These are phyloP conservation scores for Chaetothyriales sp. DNA, from an alignment of 2,329 filamentous ascomycete species.

Conservation along the genomic window DNA sequence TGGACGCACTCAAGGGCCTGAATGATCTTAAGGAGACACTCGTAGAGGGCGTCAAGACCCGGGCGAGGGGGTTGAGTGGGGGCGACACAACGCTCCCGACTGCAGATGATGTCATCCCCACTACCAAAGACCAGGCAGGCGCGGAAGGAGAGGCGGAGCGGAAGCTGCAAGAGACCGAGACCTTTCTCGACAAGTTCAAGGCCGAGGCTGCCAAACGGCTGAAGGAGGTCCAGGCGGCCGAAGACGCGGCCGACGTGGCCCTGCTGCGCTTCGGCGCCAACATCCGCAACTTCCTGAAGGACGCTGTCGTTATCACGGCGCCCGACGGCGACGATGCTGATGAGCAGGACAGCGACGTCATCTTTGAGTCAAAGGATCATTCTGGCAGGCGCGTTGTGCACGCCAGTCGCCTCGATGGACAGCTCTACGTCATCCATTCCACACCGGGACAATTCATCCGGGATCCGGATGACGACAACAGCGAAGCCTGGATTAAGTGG, in stretches of 20 bases:
- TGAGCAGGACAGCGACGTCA: conserved; percentile 43
- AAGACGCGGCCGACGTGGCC: conserved; percentile 92
- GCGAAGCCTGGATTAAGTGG: conserved; percentile 57
- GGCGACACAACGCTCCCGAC: conserved; percentile 15
- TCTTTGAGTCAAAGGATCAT: conserved; percentile 90
- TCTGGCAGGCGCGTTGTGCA: conserved; percentile 88
- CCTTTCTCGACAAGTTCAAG: conserved; percentile 63
- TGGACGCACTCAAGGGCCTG: conserved; percentile 29
- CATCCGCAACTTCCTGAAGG: conserved; percentile 74
- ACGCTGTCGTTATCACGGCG: conserved; percentile 78
- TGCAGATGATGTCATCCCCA: conserved; percentile 21
- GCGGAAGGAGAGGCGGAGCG: conserved; percentile 20
- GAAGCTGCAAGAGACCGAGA: conserved; percentile 36
- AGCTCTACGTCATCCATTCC: conserved; percentile 89
- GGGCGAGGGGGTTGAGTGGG: conserved; percentile 4
- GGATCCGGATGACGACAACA: conserved; percentile 53
- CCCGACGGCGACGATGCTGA: conserved; percentile 38
- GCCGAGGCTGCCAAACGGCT: conserved; percentile 67
- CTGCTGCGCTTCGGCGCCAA: conserved; percentile 83
- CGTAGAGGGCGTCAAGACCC: conserved; percentile 10
- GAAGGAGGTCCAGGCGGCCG: conserved; percentile 78
- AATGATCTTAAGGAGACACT: conserved; percentile 1
- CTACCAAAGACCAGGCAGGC: conserved; percentile 12
- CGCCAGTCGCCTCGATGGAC: conserved; percentile 84
- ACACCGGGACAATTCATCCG: conserved; percentile 67